A percentile compares a stretch with the other conserved stretches of the same genome.
Evolutionary conservation across 2,329 filamentous ascomycete species (phyloP).

Genomic region (Colletotrichum viniferum): DNA sequence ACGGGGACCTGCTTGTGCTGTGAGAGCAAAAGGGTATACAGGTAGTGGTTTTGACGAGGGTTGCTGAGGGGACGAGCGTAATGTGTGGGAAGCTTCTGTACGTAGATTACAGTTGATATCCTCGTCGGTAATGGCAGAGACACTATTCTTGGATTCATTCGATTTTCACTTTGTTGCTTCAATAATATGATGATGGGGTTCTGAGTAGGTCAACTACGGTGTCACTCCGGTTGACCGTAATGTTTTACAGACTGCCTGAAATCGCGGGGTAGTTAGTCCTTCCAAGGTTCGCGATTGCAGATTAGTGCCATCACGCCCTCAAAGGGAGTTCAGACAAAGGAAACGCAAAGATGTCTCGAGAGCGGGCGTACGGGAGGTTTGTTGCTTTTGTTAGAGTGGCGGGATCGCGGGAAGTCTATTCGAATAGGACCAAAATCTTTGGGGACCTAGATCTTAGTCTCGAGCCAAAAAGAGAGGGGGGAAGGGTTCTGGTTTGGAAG

Average conservation of each 20-base stretch:
- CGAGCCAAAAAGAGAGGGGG: neutral
- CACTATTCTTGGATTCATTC: neutral
- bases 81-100: neutral
- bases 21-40: slow-evolving; percentile 36
- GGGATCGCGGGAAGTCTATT: slow-evolving; percentile 10
- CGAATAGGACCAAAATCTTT: neutral
- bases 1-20: slow-evolving; percentile 74
- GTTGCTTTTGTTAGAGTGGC: neutral
- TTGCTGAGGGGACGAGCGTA: neutral
- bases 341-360: neutral
- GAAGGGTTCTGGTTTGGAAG: fast-evolving
- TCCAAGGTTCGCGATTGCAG: neutral
- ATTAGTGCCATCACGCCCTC: neutral
- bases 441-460: neutral
- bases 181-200: neutral
- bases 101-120: slow-evolving; percentile 9
- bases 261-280: neutral
- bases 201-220: neutral
- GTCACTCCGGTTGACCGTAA: fast-evolving
- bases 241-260: neutral
- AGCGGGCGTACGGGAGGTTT: neutral
- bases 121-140: neutral
- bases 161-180: neutral
- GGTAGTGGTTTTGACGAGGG: neutral
- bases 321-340: neutral